Evolutionary conservation across 2,329 filamentous ascomycete genomes (phyloP).

Genomic region (Monosporascus sp.): DNA sequence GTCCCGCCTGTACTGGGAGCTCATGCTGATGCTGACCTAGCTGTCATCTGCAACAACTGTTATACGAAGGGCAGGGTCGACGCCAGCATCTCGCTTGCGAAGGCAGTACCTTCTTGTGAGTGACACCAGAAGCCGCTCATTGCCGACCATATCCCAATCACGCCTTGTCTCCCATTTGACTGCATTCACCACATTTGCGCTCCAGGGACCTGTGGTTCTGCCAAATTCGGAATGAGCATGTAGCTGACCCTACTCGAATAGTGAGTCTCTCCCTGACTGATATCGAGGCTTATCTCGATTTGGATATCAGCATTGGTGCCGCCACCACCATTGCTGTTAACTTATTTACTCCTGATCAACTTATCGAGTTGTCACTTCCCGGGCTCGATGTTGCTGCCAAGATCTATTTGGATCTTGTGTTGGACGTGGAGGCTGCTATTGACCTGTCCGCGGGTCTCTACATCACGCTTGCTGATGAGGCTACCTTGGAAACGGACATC

Average conservation of each 20-base stretch:
- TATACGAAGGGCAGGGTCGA: conserved; percentile 45
- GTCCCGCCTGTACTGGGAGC: conserved; percentile 35
- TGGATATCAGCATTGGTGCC: conserved; percentile 39
- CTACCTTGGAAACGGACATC: conserved; percentile 35
- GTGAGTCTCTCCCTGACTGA: conserved; percentile 41
- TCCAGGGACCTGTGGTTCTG: too few relatives aligned
- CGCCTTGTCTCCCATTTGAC: too few relatives aligned
- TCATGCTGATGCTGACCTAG: conserved; percentile 21
- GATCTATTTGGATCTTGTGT: conserved; percentile 46
- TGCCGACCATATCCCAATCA: too few relatives aligned
- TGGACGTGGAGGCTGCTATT: conserved; percentile 42
- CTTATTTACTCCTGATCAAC: conserved; percentile 39
- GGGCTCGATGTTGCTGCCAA: conserved; percentile 41
- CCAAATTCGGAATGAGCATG: too few relatives aligned
- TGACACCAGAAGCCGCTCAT: too few relatives aligned
- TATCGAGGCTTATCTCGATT: conserved; percentile 46
- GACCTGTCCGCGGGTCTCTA: conserved; percentile 49
- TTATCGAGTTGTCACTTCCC: conserved; percentile 37
- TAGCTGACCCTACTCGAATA: too few relatives aligned
- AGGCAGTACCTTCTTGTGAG: conserved; percentile 31
- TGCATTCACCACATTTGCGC: too few relatives aligned
- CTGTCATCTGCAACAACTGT: conserved; percentile 40
- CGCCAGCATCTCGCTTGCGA: conserved; percentile 36
- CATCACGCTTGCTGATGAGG: conserved; percentile 42
- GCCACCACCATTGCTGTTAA: conserved; percentile 46